A percentile compares a stretch with the other conserved stretches of the same genome.
These are phyloP conservation scores for Prunella vulgaris DNA, from an alignment of 257 asterid genomes.

Conservation along the genomic window DNA sequence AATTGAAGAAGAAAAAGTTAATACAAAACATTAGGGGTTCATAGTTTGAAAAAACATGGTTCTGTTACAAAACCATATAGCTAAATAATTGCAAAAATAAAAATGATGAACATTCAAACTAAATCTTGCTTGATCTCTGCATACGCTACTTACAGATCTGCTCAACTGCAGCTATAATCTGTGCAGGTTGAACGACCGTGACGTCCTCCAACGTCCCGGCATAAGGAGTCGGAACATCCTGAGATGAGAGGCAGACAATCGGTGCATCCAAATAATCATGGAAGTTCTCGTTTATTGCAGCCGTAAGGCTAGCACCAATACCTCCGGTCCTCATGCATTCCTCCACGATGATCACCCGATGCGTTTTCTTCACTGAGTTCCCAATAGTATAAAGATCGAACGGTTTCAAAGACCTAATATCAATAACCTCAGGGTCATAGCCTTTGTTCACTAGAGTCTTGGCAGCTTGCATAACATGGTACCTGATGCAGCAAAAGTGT, in stretches of 20 bases:
- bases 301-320: slow-evolving; percentile 74
- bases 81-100: not conserved
- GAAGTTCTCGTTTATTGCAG: slow-evolving; percentile 62
- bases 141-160: slow-evolving; percentile 26
- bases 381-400: slow-evolving; percentile 71
- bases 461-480: slow-evolving; percentile 84
- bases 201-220: slow-evolving; percentile 63
- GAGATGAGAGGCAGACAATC: slow-evolving; percentile 60
- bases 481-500: not conserved
- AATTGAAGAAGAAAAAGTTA: not conserved
- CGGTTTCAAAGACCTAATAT: slow-evolving; percentile 77
- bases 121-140: not conserved
- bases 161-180: slow-evolving; percentile 77
- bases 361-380: slow-evolving; percentile 77
- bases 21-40: not conserved
- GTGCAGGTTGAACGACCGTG: slow-evolving; percentile 76
- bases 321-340: slow-evolving; percentile 89
- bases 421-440: slow-evolving; percentile 74
- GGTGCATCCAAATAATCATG: slow-evolving; percentile 76
- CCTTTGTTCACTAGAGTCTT: slow-evolving; percentile 68
- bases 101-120: not conserved
- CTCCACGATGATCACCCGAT: slow-evolving; percentile 67
- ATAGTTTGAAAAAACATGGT: not conserved
- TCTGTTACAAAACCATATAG: not conserved
- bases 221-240: slow-evolving; percentile 80